These are phyloP conservation scores for Volutella citrinella DNA, from an alignment of 2,329 filamentous ascomycete species.

Conservation along the genomic window DNA sequence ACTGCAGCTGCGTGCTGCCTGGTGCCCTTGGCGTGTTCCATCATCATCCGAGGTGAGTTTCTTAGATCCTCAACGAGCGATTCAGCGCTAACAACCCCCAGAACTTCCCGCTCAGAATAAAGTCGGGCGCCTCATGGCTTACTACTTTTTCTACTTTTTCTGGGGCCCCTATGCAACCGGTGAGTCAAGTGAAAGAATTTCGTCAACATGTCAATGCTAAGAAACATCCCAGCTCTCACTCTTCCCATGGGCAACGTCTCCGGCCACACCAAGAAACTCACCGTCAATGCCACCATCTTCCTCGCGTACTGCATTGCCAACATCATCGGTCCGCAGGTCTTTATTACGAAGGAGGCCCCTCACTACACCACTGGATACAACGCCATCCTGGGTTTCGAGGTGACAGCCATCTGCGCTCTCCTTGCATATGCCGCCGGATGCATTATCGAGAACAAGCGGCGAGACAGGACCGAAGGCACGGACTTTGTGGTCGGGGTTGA, in stretches of 20 bases:
- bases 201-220: conserved; percentile 2
- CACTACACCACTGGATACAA: conserved; percentile 32
- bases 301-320: conserved; percentile 44
- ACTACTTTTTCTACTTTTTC: conserved; percentile 19
- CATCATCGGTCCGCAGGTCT: no score
- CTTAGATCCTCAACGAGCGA: no score
- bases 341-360: conserved; percentile 45
- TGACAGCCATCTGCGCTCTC: conserved; percentile 2
- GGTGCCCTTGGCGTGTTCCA: conserved; percentile 8
- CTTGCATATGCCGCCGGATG: background rate
- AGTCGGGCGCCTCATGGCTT: conserved; percentile 27
- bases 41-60: conserved; percentile 1
- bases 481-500: background rate
- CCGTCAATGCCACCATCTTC: conserved; percentile 42
- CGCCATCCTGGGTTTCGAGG: conserved; percentile 2
- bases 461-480: conserved; percentile 2
- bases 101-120: conserved; percentile 36
- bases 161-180: conserved; percentile 26
- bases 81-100: no score
- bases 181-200: no score
- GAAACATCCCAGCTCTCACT: conserved; percentile 9
- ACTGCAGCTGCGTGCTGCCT: conserved; percentile 10
- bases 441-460: background rate
- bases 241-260: conserved; percentile 23
- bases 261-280: conserved; percentile 29